Evolutionary conservation across 2,329 filamentous ascomycete species (phyloP).

Genomic region (Herpotrichia juniperi): DNA sequence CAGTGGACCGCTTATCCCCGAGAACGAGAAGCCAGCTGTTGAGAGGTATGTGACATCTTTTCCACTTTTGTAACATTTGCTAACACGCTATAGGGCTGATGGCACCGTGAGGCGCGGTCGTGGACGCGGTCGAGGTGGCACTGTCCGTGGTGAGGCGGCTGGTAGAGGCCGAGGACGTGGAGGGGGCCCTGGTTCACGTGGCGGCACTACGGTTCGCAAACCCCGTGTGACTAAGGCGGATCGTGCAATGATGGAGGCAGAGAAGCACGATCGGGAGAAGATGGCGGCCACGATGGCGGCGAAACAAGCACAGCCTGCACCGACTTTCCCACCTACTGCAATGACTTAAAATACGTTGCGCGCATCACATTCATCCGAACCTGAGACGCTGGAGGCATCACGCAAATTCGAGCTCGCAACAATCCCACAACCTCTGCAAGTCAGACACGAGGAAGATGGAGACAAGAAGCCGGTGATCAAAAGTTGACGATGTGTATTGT

Average conservation of each 20-base stretch:
- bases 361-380: too few relatives aligned
- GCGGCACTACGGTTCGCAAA: slow-evolving; percentile 76
- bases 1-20: slow-evolving; percentile 86
- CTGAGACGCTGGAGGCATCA: too few relatives aligned
- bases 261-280: slow-evolving; percentile 77
- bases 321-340: too few relatives aligned
- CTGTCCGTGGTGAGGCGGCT: slow-evolving; percentile 49
- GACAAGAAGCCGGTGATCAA: background rate
- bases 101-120: slow-evolving; percentile 73
- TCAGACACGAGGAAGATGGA: too few relatives aligned
- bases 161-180: slow-evolving; percentile 54
- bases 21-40: slow-evolving; percentile 76
- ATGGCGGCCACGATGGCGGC: slow-evolving; percentile 43
- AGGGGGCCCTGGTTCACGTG: slow-evolving; percentile 72
- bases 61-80: slow-evolving; percentile 11
- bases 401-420: too few relatives aligned
- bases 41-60: slow-evolving; percentile 59
- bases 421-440: too few relatives aligned
- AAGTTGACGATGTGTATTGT: background rate
- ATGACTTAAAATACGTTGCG: too few relatives aligned
- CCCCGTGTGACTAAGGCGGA: slow-evolving; percentile 87
- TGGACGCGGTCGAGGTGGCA: slow-evolving; percentile 61
- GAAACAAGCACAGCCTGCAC: slow-evolving; percentile 24
- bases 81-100: slow-evolving; percentile 63
- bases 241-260: slow-evolving; percentile 78